phyloP scores from a whole-genome alignment of 176 grass and related monocot genomes.

The Neostapfia colusana region DNA sequence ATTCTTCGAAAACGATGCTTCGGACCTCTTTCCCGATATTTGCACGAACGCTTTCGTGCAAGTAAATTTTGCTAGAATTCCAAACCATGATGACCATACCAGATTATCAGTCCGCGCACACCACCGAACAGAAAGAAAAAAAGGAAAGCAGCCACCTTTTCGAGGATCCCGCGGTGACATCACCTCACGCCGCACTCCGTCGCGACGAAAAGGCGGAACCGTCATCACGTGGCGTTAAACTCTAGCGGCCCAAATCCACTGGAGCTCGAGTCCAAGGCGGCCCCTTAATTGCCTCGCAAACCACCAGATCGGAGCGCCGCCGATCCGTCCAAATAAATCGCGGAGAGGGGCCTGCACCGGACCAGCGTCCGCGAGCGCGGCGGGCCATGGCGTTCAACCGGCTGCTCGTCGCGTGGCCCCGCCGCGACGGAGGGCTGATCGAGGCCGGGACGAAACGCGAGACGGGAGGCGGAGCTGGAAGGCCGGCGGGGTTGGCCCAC shows the following conservation, averaged over 20 bases:
- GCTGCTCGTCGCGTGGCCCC: too few species aligned
- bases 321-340: neutral
- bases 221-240: constrained; percentile 13
- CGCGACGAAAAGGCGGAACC: neutral
- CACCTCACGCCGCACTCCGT: neutral
- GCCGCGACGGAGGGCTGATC: too few species aligned
- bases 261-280: constrained; percentile 18
- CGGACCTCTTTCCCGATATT: neutral
- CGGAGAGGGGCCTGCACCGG: neutral
- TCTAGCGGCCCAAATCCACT: neutral
- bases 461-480: too few species aligned
- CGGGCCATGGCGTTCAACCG: neutral
- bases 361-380: neutral
- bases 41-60: neutral
- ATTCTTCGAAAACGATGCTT: neutral
- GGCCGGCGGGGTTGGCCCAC: neutral
- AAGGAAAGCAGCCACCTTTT: constrained; percentile 11
- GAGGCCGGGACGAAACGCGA: neutral
- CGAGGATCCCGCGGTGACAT: neutral
- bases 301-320: neutral
- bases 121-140: too few species aligned
- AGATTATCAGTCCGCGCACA: neutral
- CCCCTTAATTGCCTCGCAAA: constrained; percentile 14
- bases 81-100: neutral
- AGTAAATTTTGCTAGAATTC: neutral